Evolutionary conservation across 2,329 filamentous ascomycete genomes (phyloP), one percentile per base, ranked within the genome.

Genomic region (Fusarium albidum): DNA sequence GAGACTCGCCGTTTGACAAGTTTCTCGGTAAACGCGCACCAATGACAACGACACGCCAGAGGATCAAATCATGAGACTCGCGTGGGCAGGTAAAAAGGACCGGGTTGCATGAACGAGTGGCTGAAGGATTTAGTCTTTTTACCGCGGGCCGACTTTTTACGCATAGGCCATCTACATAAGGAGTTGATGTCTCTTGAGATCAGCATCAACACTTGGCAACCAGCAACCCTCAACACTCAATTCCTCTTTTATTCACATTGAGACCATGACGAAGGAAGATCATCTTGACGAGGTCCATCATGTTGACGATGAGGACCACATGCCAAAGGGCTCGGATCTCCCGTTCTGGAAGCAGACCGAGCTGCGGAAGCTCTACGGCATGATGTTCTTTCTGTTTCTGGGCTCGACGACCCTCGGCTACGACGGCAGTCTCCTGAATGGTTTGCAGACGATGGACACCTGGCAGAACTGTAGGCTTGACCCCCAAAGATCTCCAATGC

Each of bases 321-420:
- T 18, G 12, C 64, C 63, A 3, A 38, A 55, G 7, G 54, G 63
- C 13, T 61, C 59, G 21, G 14, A 49, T 0, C 15, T 66, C 1
- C 59, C 63, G 1, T 63, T 64, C 39, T 66, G 63, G 63, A 61
- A 65, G 40, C 63, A 66, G 29, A 55, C 59, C 0, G 59, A 66
- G 11, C 38, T 66, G 4, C 41, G 64, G 3, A 66, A 66, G 39
- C 15, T 66, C 2, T 66, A 66, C 29, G 29, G 48, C 5, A 65
- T 66, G 43, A 66, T 66, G 63, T 15, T 55, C 0, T 66, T 66
- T 14, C 51, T 66, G 5, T 66, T 66, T 29, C 33, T 66, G 37
- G 64, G 64, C 1, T 66, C 64, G 9, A 66, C 64, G 4, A 66
- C 64, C 0, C 57, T 65, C 0, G 64, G 64, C 0, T 66, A 65